Evolutionary conservation across 2,329 filamentous ascomycete species (phyloP), one percentile per base, ranked within the genome.

Genomic region (Pseudofabraea citricarpa): DNA sequence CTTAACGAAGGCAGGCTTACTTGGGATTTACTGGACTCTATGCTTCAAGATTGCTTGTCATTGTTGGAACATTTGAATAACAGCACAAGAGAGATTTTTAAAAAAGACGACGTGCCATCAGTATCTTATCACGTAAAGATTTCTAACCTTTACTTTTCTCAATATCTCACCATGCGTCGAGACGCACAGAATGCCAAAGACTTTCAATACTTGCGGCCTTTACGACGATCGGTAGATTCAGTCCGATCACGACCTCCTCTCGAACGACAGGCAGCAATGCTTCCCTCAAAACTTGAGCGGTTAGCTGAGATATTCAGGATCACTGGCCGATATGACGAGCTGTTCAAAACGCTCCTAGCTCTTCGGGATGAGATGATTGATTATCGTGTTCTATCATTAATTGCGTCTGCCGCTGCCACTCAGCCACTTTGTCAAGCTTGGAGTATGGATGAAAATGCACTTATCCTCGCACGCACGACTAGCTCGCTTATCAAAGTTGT

Each of bases 71-170:
- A 71, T 40, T 65, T 81, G 35, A 70, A 71, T 5, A 65, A 41
- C 6, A 42, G 22, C 19, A 35, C 24, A 12, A 40, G 31, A 26
- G 35, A 43, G 26, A 19, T 26, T 23, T 18, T 38, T 24, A 15
- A 36, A 13, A 46, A 56, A 15, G 56, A 58, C 16, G 49, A 44
- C 15, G 64, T 64, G 20, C 52, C 63, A 6, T 50, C 62, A 16
- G 53, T 58, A n/a, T 68, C 67, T 2, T 79, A 81, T 51, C 70
- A 77, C 44, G 73, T 84, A 48, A 86, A 82, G 54, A 75, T 88
- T 20, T 88, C 85, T 0, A 83, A 85, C 53, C 70, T 86, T 3
- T 87, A 87, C 58, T 88, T 83, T 58, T 69, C 79, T n/a, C 70
- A 77, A 37, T 79, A 80, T 55, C 64, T 75, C 15, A 67, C 71